Conservation (phyloP, 345 rosid species). For the Limnanthes douglasii region DNA sequence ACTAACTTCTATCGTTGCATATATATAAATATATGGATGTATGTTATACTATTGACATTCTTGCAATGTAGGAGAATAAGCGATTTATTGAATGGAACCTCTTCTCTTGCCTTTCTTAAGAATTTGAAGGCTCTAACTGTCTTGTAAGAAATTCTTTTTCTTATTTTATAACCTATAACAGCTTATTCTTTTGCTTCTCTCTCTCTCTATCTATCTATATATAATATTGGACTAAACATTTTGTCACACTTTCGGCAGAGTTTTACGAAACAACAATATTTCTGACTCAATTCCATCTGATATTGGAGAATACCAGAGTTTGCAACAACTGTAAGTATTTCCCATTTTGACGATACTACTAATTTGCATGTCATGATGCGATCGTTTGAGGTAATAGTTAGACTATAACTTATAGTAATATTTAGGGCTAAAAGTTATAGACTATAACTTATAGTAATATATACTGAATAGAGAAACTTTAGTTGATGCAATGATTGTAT, state of each 20-base stretch:
- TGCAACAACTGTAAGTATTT: too few species aligned
- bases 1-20: too few species aligned
- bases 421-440: too few species aligned
- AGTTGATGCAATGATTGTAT: too few species aligned
- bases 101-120: constrained; percentile 31
- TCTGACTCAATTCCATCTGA: constrained; percentile 24
- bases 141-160: constrained; percentile 21
- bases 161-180: not conserved
- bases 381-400: too few species aligned
- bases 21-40: too few species aligned
- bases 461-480: too few species aligned
- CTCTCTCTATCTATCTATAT: constrained; percentile 6
- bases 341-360: too few species aligned
- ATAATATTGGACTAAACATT: too few species aligned
- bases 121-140: constrained; percentile 25
- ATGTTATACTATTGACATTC: constrained; percentile 1
- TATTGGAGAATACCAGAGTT: constrained; percentile 18
- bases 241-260: constrained; percentile 11
- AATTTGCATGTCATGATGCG: too few species aligned
- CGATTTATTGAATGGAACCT: constrained; percentile 28
- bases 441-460: too few species aligned
- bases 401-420: too few species aligned
- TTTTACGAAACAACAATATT: constrained; percentile 21
- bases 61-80: constrained; percentile 32
- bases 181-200: constrained; percentile 2